phyloP scores from a whole-genome alignment of 495 filamentous ascomycete genomes.

The Penicillium bovifimosum region DNA sequence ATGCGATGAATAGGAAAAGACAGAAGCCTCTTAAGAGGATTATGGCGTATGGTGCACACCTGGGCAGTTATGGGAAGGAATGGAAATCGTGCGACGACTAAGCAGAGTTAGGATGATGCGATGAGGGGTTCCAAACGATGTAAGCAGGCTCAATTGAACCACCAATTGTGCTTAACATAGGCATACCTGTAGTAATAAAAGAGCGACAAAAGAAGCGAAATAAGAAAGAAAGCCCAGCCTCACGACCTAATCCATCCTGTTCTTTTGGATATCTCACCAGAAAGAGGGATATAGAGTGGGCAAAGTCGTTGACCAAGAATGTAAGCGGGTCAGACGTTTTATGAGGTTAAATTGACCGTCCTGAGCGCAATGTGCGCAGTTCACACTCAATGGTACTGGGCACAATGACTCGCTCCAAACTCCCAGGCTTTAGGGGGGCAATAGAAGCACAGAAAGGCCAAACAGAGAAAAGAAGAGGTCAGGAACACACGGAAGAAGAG shows the following conservation, averaged over 20 bases:
- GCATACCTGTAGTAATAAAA: slow-evolving; percentile 15
- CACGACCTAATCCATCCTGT: slow-evolving; percentile 18
- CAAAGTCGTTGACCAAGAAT: slow-evolving; percentile 6
- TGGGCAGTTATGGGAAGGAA: neutral
- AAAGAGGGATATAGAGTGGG: neutral
- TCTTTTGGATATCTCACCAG: slow-evolving; percentile 2
- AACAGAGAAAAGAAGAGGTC: neutral
- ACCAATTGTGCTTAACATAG: neutral
- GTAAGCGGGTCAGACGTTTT: slow-evolving; percentile 4
- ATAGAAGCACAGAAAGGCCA: neutral
- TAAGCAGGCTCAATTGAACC: neutral
- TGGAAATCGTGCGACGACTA: neutral
- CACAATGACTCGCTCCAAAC: neutral
- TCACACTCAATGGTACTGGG: neutral
- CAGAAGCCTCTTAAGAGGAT: neutral
- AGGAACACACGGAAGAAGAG: slow-evolving; percentile 6
- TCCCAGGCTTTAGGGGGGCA: neutral
- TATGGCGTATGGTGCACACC: neutral
- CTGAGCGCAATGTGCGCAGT: neutral
- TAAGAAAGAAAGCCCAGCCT: slow-evolving; percentile 1
- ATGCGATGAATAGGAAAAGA: slow-evolving; percentile 10
- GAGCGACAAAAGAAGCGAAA: slow-evolving; percentile 7
- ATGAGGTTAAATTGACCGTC: neutral
- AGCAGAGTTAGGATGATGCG: neutral
- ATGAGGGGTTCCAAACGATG: neutral